Percentiles rank a stretch among this genome's conserved stretches.
Evolutionary conservation across 306 rosid species (phyloP).

Genomic region (Myrica gale): DNA sequence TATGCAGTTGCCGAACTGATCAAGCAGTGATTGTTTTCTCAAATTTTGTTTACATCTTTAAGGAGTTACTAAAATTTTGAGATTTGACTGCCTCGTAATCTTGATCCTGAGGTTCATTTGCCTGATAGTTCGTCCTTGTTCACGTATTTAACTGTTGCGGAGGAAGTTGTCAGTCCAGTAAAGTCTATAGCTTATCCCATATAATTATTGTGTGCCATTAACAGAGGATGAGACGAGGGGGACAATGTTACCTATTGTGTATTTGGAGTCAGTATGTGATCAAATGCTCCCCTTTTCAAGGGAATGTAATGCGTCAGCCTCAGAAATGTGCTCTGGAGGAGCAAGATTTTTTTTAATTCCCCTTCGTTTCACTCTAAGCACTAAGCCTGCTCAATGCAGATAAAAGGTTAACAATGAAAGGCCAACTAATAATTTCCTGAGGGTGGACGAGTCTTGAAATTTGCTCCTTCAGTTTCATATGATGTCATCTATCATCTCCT

Average conservation of each 20-base stretch:
- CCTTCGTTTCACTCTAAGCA: background rate
- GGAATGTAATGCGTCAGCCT: background rate
- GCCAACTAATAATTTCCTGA: background rate
- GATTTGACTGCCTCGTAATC: constrained; percentile 15
- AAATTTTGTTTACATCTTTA: constrained; percentile 11
- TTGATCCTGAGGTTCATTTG: background rate
- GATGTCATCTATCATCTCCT: background rate
- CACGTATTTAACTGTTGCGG: background rate
- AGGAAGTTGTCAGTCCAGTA: background rate
- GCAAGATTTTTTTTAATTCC: background rate
- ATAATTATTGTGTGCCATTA: background rate
- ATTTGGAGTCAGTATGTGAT: background rate
- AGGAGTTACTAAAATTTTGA: constrained; percentile 24
- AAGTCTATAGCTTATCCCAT: background rate
- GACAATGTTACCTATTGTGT: background rate
- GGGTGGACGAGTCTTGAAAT: background rate
- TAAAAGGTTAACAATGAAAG: background rate
- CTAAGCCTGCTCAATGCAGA: no score
- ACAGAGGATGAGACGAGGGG: background rate
- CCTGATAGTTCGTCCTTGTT: background rate
- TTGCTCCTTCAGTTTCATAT: background rate
- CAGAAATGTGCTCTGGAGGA: background rate
- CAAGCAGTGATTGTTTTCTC: constrained; percentile 5
- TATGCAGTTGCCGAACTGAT: constrained; percentile 7
- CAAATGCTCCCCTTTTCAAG: background rate